These are phyloP conservation scores for Termitomyces sp. DNA, from an alignment of 768 basidiomycete species.

Conservation along the genomic window DNA sequence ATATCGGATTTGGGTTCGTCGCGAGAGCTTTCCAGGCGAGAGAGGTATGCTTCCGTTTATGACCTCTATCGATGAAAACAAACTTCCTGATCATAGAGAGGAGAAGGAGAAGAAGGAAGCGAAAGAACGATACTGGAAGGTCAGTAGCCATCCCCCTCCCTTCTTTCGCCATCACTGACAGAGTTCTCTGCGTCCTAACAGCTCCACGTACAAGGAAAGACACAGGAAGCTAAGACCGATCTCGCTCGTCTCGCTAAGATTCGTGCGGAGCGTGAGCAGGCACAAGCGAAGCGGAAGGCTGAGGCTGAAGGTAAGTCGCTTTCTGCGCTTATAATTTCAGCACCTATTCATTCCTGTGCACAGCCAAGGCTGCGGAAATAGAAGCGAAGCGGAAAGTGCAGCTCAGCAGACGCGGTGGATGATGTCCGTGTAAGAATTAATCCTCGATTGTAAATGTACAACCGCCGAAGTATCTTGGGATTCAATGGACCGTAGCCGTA, in stretches of 20 bases:
- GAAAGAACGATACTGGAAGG: slow-evolving; percentile 86
- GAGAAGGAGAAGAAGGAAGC: slow-evolving; percentile 91
- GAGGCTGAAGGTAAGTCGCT: slow-evolving; percentile 72
- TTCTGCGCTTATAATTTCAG: background rate
- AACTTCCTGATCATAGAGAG: slow-evolving; percentile 50
- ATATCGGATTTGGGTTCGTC: slow-evolving; percentile 73
- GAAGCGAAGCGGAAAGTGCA: slow-evolving; percentile 60
- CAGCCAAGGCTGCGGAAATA: slow-evolving; percentile 65
- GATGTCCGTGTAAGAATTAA: slow-evolving; percentile 5
- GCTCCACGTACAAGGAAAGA: slow-evolving; percentile 83
- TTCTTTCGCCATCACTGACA: background rate
- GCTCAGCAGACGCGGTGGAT: slow-evolving; percentile 19
- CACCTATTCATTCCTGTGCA: background rate
- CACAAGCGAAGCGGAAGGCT: slow-evolving; percentile 84
- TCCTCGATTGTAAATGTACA: background rate
- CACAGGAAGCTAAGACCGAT: slow-evolving; percentile 86
- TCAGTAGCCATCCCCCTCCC: slow-evolving; percentile 21
- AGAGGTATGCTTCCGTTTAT: slow-evolving; percentile 44
- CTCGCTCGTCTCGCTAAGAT: slow-evolving; percentile 85
- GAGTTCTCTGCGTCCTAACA: slow-evolving; percentile 23
- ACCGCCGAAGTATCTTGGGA: slow-evolving; percentile 3
- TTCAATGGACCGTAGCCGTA: background rate
- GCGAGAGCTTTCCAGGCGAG: slow-evolving; percentile 59
- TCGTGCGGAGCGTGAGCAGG: slow-evolving; percentile 82
- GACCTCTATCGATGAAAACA: background rate